These are phyloP conservation scores for Pseudocercospora macadamiae DNA, from an alignment of 2,329 filamentous ascomycete species.

Conservation along the genomic window DNA sequence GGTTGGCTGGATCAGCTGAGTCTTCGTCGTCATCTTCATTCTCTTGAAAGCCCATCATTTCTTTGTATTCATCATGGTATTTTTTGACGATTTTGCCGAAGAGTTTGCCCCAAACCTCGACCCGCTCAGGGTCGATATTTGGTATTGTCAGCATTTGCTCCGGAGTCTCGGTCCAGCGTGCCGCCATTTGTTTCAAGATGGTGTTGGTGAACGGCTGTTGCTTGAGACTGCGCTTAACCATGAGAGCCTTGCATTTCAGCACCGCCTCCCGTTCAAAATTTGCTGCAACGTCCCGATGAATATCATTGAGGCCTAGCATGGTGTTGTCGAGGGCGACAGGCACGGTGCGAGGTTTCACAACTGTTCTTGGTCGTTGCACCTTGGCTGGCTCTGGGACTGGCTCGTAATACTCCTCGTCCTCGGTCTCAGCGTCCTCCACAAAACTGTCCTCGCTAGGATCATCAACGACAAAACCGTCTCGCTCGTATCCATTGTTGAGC, in stretches of 20 bases:
- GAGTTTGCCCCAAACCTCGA: constrained; percentile 61
- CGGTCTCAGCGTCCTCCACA: constrained; percentile 41
- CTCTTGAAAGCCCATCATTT: constrained; percentile 43
- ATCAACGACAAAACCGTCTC: constrained; percentile 41
- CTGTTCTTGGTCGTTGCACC: constrained; percentile 43
- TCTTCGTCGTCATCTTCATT: constrained; percentile 47
- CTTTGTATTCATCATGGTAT: constrained; percentile 37
- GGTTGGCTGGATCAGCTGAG: constrained; percentile 48
- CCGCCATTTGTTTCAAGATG: constrained; percentile 72
- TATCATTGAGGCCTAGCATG: constrained; percentile 57
- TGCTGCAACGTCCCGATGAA: constrained; percentile 66
- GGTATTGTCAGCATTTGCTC: constrained; percentile 66
- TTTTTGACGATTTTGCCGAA: constrained; percentile 63
- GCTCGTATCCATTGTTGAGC: constrained; percentile 40
- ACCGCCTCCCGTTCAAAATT: constrained; percentile 68
- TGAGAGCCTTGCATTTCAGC: constrained; percentile 61
- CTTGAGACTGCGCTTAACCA: constrained; percentile 59
- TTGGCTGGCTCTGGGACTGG: constrained; percentile 41
- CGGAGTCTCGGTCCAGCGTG: constrained; percentile 65
- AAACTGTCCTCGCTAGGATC: constrained; percentile 35
- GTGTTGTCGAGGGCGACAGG: constrained; percentile 63
- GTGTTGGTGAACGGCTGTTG: constrained; percentile 67
- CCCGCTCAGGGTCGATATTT: constrained; percentile 65
- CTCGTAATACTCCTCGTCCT: constrained; percentile 46
- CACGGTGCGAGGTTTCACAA: constrained; percentile 45